Evolutionary conservation across 345 rosid genomes (phyloP).

Genomic region (Eucalyptus regnans): DNA sequence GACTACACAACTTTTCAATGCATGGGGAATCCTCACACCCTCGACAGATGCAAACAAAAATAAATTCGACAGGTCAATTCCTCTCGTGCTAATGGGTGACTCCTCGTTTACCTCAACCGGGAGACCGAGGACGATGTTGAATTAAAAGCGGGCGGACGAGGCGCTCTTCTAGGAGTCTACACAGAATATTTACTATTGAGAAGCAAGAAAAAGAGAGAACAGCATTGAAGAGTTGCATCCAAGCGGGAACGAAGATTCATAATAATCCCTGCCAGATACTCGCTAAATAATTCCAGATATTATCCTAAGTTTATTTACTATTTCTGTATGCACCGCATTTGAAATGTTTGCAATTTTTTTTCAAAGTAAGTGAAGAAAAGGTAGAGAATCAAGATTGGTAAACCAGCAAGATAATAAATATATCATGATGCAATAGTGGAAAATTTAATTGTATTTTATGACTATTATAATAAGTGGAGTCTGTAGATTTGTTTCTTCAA

Average conservation of each 20-base stretch:
- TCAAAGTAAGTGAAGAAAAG: too few relatives aligned
- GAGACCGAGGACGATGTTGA: background rate
- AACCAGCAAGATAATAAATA: too few relatives aligned
- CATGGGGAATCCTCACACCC: background rate
- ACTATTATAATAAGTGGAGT: background rate
- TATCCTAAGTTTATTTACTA: background rate
- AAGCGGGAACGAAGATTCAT: background rate
- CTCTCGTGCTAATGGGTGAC: background rate
- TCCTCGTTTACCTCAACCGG: background rate
- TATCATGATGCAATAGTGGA: too few relatives aligned
- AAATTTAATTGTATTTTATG: background rate
- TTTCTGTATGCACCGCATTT: too few relatives aligned
- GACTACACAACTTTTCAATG: background rate
- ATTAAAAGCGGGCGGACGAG: background rate
- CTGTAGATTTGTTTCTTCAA: background rate
- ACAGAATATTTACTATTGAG: background rate
- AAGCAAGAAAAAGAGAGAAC: background rate
- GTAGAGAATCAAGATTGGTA: too few relatives aligned
- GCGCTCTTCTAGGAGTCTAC: background rate
- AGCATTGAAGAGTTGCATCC: background rate
- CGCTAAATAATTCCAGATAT: background rate
- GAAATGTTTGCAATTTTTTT: too few relatives aligned
- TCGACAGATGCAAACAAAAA: background rate
- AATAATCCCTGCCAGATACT: background rate
- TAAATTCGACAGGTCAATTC: background rate